Conservation (phyloP, 225 moss, liverwort and hornwort species). For the Bryum argenteum region DNA sequence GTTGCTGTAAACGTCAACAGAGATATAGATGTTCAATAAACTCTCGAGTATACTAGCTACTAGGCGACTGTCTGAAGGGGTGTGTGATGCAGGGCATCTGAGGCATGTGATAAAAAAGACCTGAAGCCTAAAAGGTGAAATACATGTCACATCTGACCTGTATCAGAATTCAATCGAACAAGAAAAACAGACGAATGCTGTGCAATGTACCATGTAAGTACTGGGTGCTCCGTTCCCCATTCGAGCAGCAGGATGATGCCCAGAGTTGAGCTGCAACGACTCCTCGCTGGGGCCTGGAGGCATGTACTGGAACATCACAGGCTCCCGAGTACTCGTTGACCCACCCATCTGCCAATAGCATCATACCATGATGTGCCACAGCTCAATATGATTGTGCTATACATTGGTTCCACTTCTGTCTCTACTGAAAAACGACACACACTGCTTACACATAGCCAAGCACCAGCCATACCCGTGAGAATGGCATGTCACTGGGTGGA, state of each 20-base stretch:
- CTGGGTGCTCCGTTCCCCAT: slow-evolving; percentile 81
- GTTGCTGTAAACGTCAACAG: slow-evolving; percentile 58
- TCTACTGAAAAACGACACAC: neutral
- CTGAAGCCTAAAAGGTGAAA: too few species aligned
- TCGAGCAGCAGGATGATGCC: slow-evolving; percentile 59
- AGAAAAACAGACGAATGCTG: neutral
- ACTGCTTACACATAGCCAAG: slow-evolving; percentile 1
- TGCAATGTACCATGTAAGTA: slow-evolving; percentile 70
- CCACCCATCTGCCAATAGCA: slow-evolving; percentile 53
- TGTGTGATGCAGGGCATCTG: neutral
- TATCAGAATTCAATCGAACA: slow-evolving; percentile 6
- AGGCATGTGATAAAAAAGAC: slow-evolving; percentile 3
- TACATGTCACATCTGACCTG: neutral
- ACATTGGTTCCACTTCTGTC: neutral
- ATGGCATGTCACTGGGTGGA: slow-evolving; percentile 42
- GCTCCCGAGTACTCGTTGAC: slow-evolving; percentile 72
- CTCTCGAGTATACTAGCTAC: neutral
- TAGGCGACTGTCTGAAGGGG: slow-evolving; percentile 7
- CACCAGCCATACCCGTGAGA: slow-evolving; percentile 38
- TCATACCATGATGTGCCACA: slow-evolving; percentile 1
- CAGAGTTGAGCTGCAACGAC: slow-evolving; percentile 43
- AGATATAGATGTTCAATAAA: slow-evolving; percentile 13
- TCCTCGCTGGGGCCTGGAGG: slow-evolving; percentile 81
- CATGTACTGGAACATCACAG: slow-evolving; percentile 85
- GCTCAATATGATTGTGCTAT: neutral